phyloP scores from a whole-genome alignment of 305 asterid species.

The Plantago lanceolata region DNA sequence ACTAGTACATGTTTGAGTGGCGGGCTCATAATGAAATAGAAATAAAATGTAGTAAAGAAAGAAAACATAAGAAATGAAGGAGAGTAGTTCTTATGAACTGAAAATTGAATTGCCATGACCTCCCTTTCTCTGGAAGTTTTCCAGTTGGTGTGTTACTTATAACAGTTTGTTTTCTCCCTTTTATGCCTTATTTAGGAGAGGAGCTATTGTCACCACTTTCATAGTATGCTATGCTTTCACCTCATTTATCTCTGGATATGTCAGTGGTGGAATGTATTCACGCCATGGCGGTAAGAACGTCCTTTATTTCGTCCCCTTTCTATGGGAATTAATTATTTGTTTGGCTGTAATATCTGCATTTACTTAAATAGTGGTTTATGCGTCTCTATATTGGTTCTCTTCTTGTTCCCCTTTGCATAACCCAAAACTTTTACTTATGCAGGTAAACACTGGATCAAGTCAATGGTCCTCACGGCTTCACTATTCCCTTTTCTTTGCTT shows the following conservation, averaged over 20 bases:
- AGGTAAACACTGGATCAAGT: conserved; percentile 63
- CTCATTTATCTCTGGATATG: conserved; percentile 69
- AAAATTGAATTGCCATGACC: neutral
- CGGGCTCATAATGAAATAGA: too few relatives aligned
- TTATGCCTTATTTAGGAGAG: conserved; percentile 48
- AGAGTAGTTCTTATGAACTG: neutral
- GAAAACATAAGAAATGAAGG: too few relatives aligned
- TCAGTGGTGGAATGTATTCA: conserved; percentile 73
- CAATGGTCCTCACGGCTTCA: conserved; percentile 66
- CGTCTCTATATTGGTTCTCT: neutral
- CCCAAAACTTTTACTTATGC: conserved; percentile 8
- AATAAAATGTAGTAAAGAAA: too few relatives aligned
- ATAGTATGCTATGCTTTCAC: conserved; percentile 69
- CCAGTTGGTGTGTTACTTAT: neutral
- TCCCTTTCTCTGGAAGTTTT: neutral
- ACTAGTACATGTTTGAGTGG: too few relatives aligned
- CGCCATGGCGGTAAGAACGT: conserved; percentile 58
- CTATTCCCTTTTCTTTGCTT: conserved; percentile 63
- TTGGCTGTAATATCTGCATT: neutral
- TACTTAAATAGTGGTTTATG: neutral
- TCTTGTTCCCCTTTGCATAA: neutral
- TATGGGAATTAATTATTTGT: neutral
- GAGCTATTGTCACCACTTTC: conserved; percentile 64
- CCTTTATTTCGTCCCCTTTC: conserved; percentile 1
- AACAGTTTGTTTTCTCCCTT: neutral